Evolutionary conservation across 768 basidiomycete genomes (phyloP).

Genomic region (Artomyces pyxidatus): DNA sequence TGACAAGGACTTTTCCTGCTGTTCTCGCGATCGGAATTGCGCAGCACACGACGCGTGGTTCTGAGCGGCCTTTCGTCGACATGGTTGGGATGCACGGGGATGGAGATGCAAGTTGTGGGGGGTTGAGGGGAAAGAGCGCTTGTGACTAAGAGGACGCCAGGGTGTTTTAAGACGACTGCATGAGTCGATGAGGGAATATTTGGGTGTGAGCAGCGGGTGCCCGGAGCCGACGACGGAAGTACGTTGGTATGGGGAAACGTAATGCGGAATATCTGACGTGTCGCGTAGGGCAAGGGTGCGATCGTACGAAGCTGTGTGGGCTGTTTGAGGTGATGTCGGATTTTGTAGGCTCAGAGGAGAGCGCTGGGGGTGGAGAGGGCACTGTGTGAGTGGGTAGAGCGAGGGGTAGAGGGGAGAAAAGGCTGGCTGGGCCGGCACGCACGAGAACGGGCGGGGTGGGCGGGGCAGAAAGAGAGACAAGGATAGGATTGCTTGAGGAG

Average conservation of each 20-base stretch:
- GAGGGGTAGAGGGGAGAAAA: too few species aligned
- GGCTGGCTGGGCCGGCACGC: too few species aligned
- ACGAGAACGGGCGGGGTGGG: not conserved
- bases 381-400: not conserved
- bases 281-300: not conserved
- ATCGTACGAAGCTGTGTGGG: not conserved
- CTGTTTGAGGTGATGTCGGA: not conserved
- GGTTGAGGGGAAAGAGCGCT: not conserved
- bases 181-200: constrained; percentile 8
- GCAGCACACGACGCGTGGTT: constrained; percentile 84
- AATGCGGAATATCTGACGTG: constrained; percentile 2
- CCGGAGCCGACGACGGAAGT: constrained; percentile 7
- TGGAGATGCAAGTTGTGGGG: not conserved
- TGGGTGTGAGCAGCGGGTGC: not conserved
- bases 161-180: constrained; percentile 14
- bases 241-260: constrained; percentile 5
- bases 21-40: constrained; percentile 76
- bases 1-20: constrained; percentile 70
- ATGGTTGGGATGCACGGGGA: constrained; percentile 4
- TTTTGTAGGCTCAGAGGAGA: not conserved
- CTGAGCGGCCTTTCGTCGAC: constrained; percentile 63
- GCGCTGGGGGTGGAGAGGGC: not conserved
- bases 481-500: too few species aligned
- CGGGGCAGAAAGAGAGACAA: not conserved
- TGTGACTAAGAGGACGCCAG: not conserved